Percentiles rank a stretch among this genome's conserved stretches.
Evolutionary conservation across 768 basidiomycete genomes (phyloP).

Genomic region (Cyathus striatus): DNA sequence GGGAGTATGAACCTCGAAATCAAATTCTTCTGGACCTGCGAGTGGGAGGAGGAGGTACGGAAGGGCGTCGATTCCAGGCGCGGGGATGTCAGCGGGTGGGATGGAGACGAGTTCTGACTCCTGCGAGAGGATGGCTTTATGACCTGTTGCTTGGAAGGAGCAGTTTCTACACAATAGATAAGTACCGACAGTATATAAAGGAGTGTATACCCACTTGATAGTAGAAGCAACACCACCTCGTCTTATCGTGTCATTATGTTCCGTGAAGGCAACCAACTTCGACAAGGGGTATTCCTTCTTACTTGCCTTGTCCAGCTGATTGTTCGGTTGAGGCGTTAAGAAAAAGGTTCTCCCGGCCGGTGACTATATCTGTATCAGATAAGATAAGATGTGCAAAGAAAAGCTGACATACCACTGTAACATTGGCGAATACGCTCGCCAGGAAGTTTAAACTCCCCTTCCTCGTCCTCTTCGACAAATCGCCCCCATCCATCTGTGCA

Average conservation of each 20-base stretch:
- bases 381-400: background rate
- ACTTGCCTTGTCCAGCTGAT: slow-evolving; percentile 37
- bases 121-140: slow-evolving; percentile 64
- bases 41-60: slow-evolving; percentile 85
- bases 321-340: slow-evolving; percentile 55
- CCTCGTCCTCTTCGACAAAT: slow-evolving; percentile 42
- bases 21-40: slow-evolving; percentile 93
- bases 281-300: slow-evolving; percentile 74
- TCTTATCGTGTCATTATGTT: slow-evolving; percentile 82
- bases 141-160: slow-evolving; percentile 61
- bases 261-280: slow-evolving; percentile 83
- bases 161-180: slow-evolving; percentile 58
- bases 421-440: slow-evolving; percentile 90
- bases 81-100: slow-evolving; percentile 48
- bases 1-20: slow-evolving; percentile 64
- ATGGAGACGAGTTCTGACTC: slow-evolving; percentile 54
- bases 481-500: slow-evolving; percentile 46
- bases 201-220: slow-evolving; percentile 60
- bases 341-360: slow-evolving; percentile 79
- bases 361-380: slow-evolving; percentile 53
- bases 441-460: slow-evolving; percentile 89
- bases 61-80: slow-evolving; percentile 80
- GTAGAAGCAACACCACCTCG: slow-evolving; percentile 83
- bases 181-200: slow-evolving; percentile 7
- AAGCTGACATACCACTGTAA: slow-evolving; percentile 59